Evolutionary conservation across 768 basidiomycete species (phyloP), one percentile per base, ranked within the genome.

Genomic region (Lactarius hatsudake): DNA sequence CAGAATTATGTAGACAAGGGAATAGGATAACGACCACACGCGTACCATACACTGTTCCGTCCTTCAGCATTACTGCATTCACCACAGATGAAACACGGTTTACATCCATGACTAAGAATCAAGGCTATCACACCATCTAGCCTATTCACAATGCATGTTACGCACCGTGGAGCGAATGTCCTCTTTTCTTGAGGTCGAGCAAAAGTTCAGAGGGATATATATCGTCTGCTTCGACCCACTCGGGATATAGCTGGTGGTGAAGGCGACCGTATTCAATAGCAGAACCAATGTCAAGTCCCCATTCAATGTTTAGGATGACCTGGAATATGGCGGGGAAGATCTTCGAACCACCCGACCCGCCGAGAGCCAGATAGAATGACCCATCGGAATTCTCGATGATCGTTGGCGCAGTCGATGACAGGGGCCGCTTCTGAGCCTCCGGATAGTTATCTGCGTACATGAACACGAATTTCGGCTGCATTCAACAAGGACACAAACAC

Each of bases 201-300:
- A 94, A 71, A n/a, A 90, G 72, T 40, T 83, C 73, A 38, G 70
- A 68, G 4, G 89, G 87, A 71, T 89, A 88, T 0, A 81, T 78
- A 65, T 82, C 76, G 71, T 95, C 94, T 34, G 82, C 82, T 30
- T 85, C 82, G n/a, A 91, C 77, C 20, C 72, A 38, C 15, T 77
- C 66, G 0, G 96, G 95, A 66, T 87, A 90, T 36, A 98, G 80
- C 74, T 97, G 96, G 72, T 96, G 86, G 73, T 98, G 96, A 30
- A 96, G 76, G 18, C 96, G 83, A 7, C 90, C 87, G 71, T 77
- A 84, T 77, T 98, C 96, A n/a, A 98, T 86, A 0, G 96, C 92
- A 51, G 83, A 75, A 71, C 90, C 87, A 56, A 89, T 77, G 72
- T 96, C 88, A 79, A 91, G 80, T 0, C 91, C 94, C 86, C 91